phyloP scores from a whole-genome alignment of 768 basidiomycete genomes.

The Austroboletus festivus region DNA sequence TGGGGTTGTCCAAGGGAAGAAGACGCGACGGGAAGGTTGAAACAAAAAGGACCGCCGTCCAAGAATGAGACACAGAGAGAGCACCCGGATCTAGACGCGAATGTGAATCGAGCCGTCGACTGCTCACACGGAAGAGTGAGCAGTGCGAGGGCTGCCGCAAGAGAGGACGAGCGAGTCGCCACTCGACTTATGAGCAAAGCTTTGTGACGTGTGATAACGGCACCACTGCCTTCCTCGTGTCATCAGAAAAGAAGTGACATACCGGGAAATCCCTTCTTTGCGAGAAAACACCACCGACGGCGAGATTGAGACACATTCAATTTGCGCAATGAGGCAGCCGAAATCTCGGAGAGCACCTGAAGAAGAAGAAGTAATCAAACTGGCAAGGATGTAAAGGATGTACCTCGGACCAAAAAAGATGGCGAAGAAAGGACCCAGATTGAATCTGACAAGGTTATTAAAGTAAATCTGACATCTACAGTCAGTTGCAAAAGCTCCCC shows the following conservation, averaged over 20 bases:
- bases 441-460: too few species aligned
- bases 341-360: background rate
- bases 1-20: background rate
- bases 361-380: conserved; percentile 1
- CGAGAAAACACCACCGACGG: conserved; percentile 15
- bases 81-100: background rate
- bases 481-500: too few species aligned
- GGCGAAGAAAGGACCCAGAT: background rate
- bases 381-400: background rate
- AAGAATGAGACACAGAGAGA: background rate
- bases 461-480: too few species aligned
- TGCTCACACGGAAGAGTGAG: conserved; percentile 22
- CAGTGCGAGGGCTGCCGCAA: conserved; percentile 9
- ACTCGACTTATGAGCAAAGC: conserved; percentile 4
- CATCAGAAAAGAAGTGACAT: conserved; percentile 27
- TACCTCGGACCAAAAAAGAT: too few species aligned
- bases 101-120: conserved; percentile 19
- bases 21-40: background rate
- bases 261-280: conserved; percentile 21
- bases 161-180: conserved; percentile 1
- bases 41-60: background rate
- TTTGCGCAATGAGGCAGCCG: conserved; percentile 2
- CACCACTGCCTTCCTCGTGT: conserved; percentile 17
- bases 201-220: conserved; percentile 20
- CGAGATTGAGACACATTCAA: background rate